These are phyloP conservation scores for Cryphonectria naterciae DNA, from an alignment of 2,329 filamentous ascomycete genomes.

Conservation along the genomic window DNA sequence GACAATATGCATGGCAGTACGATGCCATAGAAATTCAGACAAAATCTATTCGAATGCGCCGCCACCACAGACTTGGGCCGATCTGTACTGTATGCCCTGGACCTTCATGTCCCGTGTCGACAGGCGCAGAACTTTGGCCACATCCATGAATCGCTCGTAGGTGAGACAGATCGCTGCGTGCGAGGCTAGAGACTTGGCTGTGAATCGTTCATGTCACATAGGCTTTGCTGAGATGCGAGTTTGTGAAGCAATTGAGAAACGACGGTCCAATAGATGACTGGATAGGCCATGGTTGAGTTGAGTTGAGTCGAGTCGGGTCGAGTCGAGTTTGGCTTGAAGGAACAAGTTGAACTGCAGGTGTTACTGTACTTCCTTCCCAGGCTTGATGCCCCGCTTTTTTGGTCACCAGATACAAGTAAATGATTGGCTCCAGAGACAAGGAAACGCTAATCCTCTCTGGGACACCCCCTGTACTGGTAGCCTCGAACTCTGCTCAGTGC, in stretches of 20 bases:
- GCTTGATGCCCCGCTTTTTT: neutral
- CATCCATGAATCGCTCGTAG: neutral
- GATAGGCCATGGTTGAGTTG: neutral
- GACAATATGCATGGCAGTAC: neutral
- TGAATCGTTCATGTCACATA: neutral
- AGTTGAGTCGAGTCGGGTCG: neutral
- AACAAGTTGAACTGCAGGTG: neutral
- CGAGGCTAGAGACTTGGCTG: neutral
- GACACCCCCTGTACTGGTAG: constrained; percentile 3
- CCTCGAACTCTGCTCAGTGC: neutral
- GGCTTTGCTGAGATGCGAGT: neutral
- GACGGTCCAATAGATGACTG: neutral
- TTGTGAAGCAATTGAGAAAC: neutral
- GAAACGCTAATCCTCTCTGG: neutral
- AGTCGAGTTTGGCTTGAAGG: neutral
- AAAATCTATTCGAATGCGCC: neutral
- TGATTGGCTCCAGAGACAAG: neutral
- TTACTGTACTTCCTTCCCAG: neutral
- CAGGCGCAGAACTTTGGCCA: neutral
- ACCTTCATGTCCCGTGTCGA: neutral
- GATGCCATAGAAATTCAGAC: neutral
- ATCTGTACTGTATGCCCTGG: neutral
- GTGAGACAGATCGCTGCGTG: neutral
- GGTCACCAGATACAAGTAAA: too few species aligned
- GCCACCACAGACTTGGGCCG: neutral